phyloP scores from a whole-genome alignment of 1,284 basidiomycete genomes.

The Bondarzewia mesenterica region DNA sequence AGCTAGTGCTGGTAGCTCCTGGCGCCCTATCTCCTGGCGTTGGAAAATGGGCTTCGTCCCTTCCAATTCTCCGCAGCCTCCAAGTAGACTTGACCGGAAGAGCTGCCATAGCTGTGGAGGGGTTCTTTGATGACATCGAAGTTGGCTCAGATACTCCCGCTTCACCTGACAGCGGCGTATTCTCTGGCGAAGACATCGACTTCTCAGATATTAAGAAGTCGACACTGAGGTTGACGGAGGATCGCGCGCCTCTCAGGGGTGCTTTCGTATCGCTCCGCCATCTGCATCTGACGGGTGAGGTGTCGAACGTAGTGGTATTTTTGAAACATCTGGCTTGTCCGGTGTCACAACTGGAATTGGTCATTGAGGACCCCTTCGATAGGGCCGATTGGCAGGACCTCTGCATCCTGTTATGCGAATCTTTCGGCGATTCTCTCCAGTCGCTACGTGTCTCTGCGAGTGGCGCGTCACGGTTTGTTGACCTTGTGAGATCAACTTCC shows the following conservation, averaged over 20 bases:
- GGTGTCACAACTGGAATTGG: constrained; percentile 55
- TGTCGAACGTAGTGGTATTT: constrained; percentile 59
- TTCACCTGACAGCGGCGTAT: constrained; percentile 65
- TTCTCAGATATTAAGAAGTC: constrained; percentile 65
- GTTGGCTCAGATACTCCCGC: constrained; percentile 56
- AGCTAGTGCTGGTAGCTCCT: constrained; percentile 56
- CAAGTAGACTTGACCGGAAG: constrained; percentile 65
- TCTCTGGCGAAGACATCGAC: constrained; percentile 66
- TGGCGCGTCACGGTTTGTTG: constrained; percentile 52
- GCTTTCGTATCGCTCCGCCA: constrained; percentile 51
- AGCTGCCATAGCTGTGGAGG: constrained; percentile 57
- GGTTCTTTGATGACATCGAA: constrained; percentile 62
- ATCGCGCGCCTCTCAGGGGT: constrained; percentile 21
- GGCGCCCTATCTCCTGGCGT: constrained; percentile 57
- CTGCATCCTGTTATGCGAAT: constrained; percentile 49
- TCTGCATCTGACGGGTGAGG: constrained; percentile 61
- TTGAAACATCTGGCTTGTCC: constrained; percentile 55
- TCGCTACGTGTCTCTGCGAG: constrained; percentile 54
- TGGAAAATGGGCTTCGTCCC: constrained; percentile 59
- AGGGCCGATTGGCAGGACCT: constrained; percentile 66
- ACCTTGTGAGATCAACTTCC: constrained; percentile 58
- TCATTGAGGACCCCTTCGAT: constrained; percentile 69
- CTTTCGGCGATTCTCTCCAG: constrained; percentile 50
- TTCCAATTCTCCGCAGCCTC: constrained; percentile 51
- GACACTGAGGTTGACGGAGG: constrained; percentile 44